Evolutionary conservation across 1,284 basidiomycete genomes (phyloP), one percentile per base, ranked within the genome.

Genomic region (Rhizopogon parksii): DNA sequence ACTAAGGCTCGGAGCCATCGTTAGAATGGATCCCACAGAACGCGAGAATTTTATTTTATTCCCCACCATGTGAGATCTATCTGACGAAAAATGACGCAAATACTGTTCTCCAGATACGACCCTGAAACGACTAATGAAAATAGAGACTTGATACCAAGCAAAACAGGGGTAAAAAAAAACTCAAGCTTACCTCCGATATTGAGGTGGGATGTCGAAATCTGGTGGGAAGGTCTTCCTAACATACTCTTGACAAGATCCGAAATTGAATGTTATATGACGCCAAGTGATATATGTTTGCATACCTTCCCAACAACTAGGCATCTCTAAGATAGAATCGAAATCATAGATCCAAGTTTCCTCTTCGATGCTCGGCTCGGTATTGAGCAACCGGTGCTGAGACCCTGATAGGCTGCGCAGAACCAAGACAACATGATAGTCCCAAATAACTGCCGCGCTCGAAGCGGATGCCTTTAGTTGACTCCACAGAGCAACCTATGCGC

Each of bases 371-470:
- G 21, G 50, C 52, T 19, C 46, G 15, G 48, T 46, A 32, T 17
- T 46, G 43, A 43, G 39, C 12, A 47, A 35, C 42, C 47, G 47
- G 49, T 51, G 32, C 25, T 9, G 14, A 25, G 27, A 15, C 27
- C 30, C 54, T 11, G 25, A 39, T 30, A 59, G 65, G 37, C 67
- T 63, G 40, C 72, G 71, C 34, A 85, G 68, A 37, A 78, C 63
- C 8, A 85, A 72, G 25, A 88, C 65, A 57, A 85, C 84, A 60
- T 89, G 87, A 63, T 89, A 88, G 62, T 89, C 85, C 85, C 86
- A 88, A 34, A 88, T 65, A 8, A 87, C 77, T 32, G 69, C 63
- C 57, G 55, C 50, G 45, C 66, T 57, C 40, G 57, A 60, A 24
- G 66, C 59, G 17, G 61, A 61, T 8, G 72, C 71, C 21, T 68